These are phyloP conservation scores for Aspergillus diversus DNA, from an alignment of 495 filamentous ascomycete genomes.

Conservation along the genomic window DNA sequence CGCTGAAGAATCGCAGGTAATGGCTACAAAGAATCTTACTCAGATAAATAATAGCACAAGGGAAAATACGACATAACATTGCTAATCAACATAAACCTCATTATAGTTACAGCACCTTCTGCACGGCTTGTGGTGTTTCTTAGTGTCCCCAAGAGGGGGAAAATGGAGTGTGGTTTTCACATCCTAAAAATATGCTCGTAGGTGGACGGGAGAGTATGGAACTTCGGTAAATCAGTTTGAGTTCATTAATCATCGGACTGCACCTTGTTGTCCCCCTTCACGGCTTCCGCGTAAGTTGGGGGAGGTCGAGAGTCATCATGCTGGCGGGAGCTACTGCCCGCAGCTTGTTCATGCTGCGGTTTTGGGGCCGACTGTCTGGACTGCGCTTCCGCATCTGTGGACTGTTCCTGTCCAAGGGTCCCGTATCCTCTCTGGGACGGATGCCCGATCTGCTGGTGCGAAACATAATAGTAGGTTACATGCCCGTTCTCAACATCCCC, in stretches of 20 bases:
- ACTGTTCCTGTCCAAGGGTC: constrained; percentile 36
- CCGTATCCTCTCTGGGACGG: constrained; percentile 46
- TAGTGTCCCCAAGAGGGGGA: background rate
- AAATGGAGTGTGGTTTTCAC: background rate
- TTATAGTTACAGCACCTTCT: background rate
- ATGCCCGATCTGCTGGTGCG: constrained; percentile 46
- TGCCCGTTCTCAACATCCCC: constrained; percentile 51
- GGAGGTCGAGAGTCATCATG: constrained; percentile 51
- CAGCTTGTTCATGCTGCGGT: constrained; percentile 30
- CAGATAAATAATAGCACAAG: too few species aligned
- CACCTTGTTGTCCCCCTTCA: constrained; percentile 86
- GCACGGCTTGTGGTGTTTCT: background rate
- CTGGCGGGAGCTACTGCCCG: constrained; percentile 39
- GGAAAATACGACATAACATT: too few species aligned
- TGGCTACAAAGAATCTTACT: too few species aligned
- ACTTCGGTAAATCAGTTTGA: background rate
- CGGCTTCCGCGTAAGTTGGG: constrained; percentile 83
- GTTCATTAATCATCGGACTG: constrained; percentile 61
- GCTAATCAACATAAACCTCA: background rate
- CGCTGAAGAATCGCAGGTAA: too few species aligned
- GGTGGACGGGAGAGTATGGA: background rate
- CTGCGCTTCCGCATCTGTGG: constrained; percentile 30
- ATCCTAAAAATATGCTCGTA: background rate
- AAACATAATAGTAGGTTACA: constrained; percentile 74
- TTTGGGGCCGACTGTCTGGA: constrained; percentile 25